A percentile compares a stretch with the other conserved stretches of the same genome.
phyloP scores from a whole-genome alignment of 2,329 filamentous ascomycete species.

The Penicillium sp. region DNA sequence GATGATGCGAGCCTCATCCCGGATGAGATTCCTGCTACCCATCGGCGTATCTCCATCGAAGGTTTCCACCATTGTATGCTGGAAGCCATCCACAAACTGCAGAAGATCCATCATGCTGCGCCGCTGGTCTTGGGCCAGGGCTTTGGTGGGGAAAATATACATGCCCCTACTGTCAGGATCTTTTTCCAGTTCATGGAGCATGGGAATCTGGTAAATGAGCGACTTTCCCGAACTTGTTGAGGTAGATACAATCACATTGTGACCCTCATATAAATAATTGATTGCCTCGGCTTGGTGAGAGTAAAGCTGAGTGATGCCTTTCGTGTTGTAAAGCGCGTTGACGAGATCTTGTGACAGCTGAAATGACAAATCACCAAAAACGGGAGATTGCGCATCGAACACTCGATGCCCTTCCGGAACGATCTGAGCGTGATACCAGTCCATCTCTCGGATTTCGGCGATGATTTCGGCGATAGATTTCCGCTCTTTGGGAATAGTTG shows the following conservation, averaged over 20 bases:
- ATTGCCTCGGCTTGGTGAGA: conserved; percentile 93
- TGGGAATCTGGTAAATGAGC: conserved; percentile 94
- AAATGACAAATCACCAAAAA: conserved; percentile 84
- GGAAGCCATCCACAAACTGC: conserved; percentile 75
- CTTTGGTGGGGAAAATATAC: conserved; percentile 98
- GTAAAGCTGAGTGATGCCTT: conserved; percentile 82
- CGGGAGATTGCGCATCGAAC: conserved; percentile 80
- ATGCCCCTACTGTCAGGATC: conserved; percentile 80
- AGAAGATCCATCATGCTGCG: conserved; percentile 85
- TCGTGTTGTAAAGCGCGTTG: conserved; percentile 94
- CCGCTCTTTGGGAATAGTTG: conserved; percentile 76
- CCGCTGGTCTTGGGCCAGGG: conserved; percentile 90
- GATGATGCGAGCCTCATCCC: conserved; percentile 87
- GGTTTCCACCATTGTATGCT: conserved; percentile 80
- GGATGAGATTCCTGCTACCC: conserved; percentile 73
- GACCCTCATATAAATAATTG: conserved; percentile 79
- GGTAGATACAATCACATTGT: conserved; percentile 88
- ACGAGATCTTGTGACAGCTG: conserved; percentile 86
- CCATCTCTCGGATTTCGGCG: conserved; percentile 74
- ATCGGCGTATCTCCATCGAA: conserved; percentile 96
- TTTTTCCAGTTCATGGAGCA: conserved; percentile 81
- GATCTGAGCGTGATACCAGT: conserved; percentile 92
- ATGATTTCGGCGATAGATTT: conserved; percentile 83
- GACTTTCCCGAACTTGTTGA: conserved; percentile 97
- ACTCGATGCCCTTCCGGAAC: conserved; percentile 91